Percentiles rank a stretch among this genome's conserved stretches.
These are phyloP conservation scores for Corynascus novoguineensis DNA, from an alignment of 495 filamentous ascomycete genomes.

Conservation along the genomic window DNA sequence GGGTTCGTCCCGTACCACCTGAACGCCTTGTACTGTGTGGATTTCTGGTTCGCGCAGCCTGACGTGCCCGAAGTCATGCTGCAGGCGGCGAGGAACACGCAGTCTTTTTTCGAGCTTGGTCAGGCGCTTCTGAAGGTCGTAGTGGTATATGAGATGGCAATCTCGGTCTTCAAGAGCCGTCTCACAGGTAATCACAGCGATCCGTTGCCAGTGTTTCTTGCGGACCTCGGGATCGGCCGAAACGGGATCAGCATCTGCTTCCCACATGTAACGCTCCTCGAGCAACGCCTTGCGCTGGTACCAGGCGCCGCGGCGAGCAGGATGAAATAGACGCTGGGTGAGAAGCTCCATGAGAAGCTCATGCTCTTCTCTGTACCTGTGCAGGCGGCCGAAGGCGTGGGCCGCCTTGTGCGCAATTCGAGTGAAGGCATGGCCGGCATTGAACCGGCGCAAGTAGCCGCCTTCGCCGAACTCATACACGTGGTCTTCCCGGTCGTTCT, in stretches of 20 bases:
- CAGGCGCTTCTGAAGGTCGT: conserved; percentile 90
- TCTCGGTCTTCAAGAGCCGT: conserved; percentile 77
- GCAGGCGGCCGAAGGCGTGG: conserved; percentile 75
- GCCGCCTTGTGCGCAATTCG: conserved; percentile 82
- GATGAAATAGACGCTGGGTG: conserved; percentile 75
- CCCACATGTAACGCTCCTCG: conserved; percentile 91
- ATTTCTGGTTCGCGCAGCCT: conserved; percentile 67
- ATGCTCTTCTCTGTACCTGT: conserved; percentile 74
- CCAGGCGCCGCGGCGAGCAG: conserved; percentile 81
- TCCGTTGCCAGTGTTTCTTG: conserved; percentile 77
- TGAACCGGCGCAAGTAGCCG: conserved; percentile 85
- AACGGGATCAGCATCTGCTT: conserved; percentile 43
- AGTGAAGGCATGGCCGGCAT: conserved; percentile 88
- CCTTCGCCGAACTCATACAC: conserved; percentile 83
- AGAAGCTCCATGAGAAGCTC: conserved; percentile 70
- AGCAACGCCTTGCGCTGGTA: conserved; percentile 92
- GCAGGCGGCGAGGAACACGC: conserved; percentile 75
- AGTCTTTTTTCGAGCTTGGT: conserved; percentile 81
- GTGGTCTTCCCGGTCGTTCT: conserved; percentile 72
- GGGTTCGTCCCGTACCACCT: conserved; percentile 55
- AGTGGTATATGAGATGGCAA: conserved; percentile 87
- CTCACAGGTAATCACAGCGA: conserved; percentile 80
- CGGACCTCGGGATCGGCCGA: conserved; percentile 40
- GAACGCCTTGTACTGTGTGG: conserved; percentile 68
- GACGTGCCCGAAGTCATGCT: conserved; percentile 90